These are phyloP conservation scores for Diplodia sapinea DNA, from an alignment of 2,329 filamentous ascomycete species.

Conservation along the genomic window DNA sequence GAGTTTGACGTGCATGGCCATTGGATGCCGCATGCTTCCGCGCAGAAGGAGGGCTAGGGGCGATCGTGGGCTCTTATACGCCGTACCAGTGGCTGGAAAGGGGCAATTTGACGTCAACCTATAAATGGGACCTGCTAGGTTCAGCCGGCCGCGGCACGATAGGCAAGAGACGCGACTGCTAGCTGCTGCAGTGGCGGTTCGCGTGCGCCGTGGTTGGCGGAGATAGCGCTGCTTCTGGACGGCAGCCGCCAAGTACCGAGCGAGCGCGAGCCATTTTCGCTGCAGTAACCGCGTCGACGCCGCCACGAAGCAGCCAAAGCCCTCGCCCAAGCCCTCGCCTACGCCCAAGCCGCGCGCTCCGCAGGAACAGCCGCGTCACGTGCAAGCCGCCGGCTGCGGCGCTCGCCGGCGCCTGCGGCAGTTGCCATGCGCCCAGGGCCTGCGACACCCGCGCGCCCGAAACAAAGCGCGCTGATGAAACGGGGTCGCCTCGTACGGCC, in stretches of 20 bases:
- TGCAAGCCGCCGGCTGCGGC: conserved; percentile 18
- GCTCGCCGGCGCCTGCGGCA: conserved; percentile 23
- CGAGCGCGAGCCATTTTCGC: conserved; percentile 7
- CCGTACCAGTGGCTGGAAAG: conserved; percentile 21
- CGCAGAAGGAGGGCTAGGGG: conserved; percentile 6
- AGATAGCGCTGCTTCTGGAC: conserved; percentile 25
- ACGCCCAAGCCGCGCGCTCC: conserved; percentile 4
- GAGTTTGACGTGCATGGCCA: conserved; percentile 20
- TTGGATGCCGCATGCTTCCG: conserved; percentile 18
- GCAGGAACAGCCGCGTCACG: conserved; percentile 24
- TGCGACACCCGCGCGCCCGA: conserved; percentile 7
- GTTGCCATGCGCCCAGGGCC: conserved; percentile 9
- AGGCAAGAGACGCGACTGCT: conserved; percentile 7
- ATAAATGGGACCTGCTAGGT: conserved; percentile 22
- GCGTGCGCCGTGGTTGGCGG: conserved; percentile 23
- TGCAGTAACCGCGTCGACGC: neutral
- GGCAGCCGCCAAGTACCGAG: conserved; percentile 14
- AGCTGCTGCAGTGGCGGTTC: conserved; percentile 19
- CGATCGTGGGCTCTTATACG: conserved; percentile 23
- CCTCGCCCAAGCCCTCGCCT: neutral
- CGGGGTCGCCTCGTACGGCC: conserved; percentile 9
- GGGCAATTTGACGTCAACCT: conserved; percentile 25
- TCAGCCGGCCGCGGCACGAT: conserved; percentile 12
- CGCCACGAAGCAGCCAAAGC: neutral
- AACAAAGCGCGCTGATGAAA: conserved; percentile 1